Evolutionary conservation across 805 yeast genomes (phyloP).

Genomic region (Candida coleopterorum): DNA sequence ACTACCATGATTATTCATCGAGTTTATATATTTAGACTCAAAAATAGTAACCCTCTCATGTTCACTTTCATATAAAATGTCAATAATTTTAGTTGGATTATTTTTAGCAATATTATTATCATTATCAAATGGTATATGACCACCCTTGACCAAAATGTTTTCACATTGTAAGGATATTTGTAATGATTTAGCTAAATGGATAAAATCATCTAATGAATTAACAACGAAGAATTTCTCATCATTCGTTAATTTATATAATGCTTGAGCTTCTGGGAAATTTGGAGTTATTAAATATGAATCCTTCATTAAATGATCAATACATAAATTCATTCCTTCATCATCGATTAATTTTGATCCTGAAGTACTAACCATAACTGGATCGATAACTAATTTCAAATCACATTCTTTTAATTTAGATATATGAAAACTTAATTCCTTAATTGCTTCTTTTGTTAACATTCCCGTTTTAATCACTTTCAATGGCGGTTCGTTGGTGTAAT

Average conservation of each 20-base stretch:
- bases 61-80: constrained; percentile 47
- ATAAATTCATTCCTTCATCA: constrained; percentile 38
- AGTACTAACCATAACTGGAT: constrained; percentile 82
- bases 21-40: constrained; percentile 40
- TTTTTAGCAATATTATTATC: constrained; percentile 1
- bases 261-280: constrained; percentile 61
- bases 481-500: constrained; percentile 21
- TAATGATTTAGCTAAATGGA: constrained; percentile 18
- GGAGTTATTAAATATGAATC: constrained; percentile 68
- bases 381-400: constrained; percentile 49
- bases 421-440: constrained; percentile 39
- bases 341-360: constrained; percentile 62
- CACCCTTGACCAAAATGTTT: constrained; percentile 73
- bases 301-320: constrained; percentile 43
- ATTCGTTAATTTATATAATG: constrained; percentile 27
- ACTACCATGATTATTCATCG: constrained; percentile 76
- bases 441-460: constrained; percentile 57
- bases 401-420: constrained; percentile 24
- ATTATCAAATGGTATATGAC: constrained; percentile 54
- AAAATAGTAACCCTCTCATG: constrained; percentile 35
- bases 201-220: constrained; percentile 30
- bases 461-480: constrained; percentile 75
- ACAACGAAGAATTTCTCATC: constrained; percentile 7
- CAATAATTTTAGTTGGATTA: constrained; percentile 31
- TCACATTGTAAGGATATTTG: constrained; percentile 34